Base-by-base conservation (phyloP, 306 rosid species). In the Gynostemma pentaphyllum region DNA sequence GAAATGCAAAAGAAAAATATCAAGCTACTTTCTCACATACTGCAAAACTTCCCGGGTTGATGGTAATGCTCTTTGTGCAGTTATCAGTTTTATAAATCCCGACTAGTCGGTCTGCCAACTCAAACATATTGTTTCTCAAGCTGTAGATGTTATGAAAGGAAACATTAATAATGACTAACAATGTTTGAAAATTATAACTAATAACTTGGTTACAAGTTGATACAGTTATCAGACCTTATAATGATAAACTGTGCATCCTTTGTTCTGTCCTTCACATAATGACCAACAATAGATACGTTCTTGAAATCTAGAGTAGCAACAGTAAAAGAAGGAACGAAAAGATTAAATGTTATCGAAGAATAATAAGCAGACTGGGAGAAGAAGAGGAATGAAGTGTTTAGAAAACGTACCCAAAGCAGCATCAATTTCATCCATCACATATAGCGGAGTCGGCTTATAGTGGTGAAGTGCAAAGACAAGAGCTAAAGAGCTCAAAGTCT, bases 391-490 rank as follows among this genome's bases (percentile, higher is more conserved):
- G 19, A 15, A 67, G 23, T 61, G 52, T 61, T 55, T 39, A 61
- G 36, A 11, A 40, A 3, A 68, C 23, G 13, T 80, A 92, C 94
- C 98, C 36, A 92, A 75, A 28, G 98, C 98, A 32, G 98, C 98
- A 69, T 92, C 98, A 12, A 92, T 92, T 79, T 92, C 98, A 61
- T 92, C 98, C 98, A 92, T 92, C 11, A 92, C 98, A 66, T 92
- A 92, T 53, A 92, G 90, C 1, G 96, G 98, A 9, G 98, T 92
- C 14, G 96, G 98, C 84, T 88, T 92, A 79, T 88, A 88, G 82
- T 92, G 98, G 76, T 92, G 98, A 72, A 92, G 90, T 16, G 98
- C 98, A 42, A 92, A 92, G 53, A 92, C 96, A 62, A 92, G 98
- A 73, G 98, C 98, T 79, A 92, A 69, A 34, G 98, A 92, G 70